Evolutionary conservation across 2,329 filamentous ascomycete genomes (phyloP).

Genomic region (Tolypocladium tropicale): DNA sequence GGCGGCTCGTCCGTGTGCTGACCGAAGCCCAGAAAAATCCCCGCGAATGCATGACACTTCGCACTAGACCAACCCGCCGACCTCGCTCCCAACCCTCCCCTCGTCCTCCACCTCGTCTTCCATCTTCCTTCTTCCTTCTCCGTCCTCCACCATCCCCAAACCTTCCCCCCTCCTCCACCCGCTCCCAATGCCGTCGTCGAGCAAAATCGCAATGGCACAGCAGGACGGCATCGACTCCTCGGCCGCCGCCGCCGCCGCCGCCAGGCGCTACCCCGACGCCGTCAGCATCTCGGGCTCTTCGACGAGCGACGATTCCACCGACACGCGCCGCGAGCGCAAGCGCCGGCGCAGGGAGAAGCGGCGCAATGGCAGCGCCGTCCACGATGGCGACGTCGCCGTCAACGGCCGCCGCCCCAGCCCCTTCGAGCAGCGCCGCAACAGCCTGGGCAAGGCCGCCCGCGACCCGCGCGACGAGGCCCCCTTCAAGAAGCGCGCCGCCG

Average conservation of each 20-base stretch:
- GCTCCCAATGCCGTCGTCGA: neutral
- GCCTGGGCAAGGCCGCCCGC: constrained; percentile 50
- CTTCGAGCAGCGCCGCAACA: constrained; percentile 35
- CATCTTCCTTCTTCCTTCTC: neutral
- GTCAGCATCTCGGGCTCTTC: constrained; percentile 18
- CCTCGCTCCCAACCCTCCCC: neutral
- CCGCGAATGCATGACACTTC: neutral
- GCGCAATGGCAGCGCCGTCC: constrained; percentile 11
- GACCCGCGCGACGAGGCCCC: constrained; percentile 47
- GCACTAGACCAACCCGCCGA: neutral
- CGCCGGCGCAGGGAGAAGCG: constrained; percentile 10
- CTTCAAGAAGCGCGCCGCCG: constrained; percentile 23
- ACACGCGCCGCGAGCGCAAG: constrained; percentile 12
- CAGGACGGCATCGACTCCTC: constrained; percentile 12
- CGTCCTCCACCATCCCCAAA: neutral
- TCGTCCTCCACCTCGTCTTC: too few species aligned
- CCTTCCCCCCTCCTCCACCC: neutral
- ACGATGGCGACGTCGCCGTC: constrained; percentile 1
- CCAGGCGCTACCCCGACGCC: constrained; percentile 17
- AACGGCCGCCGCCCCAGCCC: constrained; percentile 13
- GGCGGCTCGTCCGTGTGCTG: neutral
- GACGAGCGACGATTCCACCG: constrained; percentile 15
- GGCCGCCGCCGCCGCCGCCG: constrained; percentile 16
- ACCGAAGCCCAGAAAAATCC: neutral
- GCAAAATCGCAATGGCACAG: constrained; percentile 15